Percentiles rank a stretch among this genome's conserved stretches.
phyloP scores from a whole-genome alignment of 106 monocot genomes.

The Dendrobium catenatum region DNA sequence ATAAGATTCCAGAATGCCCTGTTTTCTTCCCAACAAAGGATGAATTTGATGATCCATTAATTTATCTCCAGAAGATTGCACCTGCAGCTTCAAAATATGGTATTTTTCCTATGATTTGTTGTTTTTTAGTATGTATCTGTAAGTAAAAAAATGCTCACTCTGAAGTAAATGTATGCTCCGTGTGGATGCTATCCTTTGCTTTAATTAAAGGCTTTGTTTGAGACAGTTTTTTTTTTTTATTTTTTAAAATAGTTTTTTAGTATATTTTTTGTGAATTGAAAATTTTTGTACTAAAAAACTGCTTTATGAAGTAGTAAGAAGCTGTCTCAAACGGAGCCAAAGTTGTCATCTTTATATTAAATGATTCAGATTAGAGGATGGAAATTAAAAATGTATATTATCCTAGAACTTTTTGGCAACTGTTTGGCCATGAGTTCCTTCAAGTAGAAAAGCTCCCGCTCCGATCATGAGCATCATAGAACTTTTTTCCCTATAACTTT shows the following conservation, averaged over 20 bases:
- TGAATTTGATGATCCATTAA: slow-evolving; percentile 79
- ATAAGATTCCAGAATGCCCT: slow-evolving; percentile 83
- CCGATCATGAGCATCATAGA: neutral
- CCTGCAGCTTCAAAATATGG: slow-evolving; percentile 76
- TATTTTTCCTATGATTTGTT: slow-evolving; percentile 17
- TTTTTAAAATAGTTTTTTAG: too few relatives aligned
- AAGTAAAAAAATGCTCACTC: neutral
- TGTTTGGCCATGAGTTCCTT: neutral
- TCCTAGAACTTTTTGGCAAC: neutral
- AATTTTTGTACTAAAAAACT: too few relatives aligned
- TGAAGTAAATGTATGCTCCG: neutral
- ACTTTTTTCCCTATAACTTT: neutral
- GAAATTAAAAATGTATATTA: neutral
- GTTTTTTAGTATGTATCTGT: neutral
- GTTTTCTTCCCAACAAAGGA: slow-evolving; percentile 75
- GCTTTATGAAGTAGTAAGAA: too few relatives aligned
- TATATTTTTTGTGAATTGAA: too few relatives aligned
- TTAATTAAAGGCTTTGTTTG: neutral
- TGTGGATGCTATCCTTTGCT: neutral
- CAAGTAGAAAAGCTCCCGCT: neutral
- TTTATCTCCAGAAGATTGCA: slow-evolving; percentile 72
- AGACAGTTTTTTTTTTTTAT: too few relatives aligned
- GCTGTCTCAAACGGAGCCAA: too few relatives aligned
- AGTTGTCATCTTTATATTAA: neutral
- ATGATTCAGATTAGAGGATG: neutral